Conservation (phyloP, 139 green algal species). For the Tetradesmus lagerheimii region DNA sequence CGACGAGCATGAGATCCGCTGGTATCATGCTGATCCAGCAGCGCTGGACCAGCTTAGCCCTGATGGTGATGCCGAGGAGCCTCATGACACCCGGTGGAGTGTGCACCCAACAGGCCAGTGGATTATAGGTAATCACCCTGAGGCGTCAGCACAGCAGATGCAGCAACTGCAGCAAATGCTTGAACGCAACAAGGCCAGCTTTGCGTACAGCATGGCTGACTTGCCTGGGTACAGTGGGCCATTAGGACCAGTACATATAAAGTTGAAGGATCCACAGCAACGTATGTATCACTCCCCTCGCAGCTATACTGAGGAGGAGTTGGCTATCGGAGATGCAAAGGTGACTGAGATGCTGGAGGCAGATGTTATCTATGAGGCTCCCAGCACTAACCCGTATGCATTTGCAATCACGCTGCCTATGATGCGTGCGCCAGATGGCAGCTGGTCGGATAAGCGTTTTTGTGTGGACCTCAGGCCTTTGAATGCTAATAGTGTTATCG, state of each 20-base stretch:
- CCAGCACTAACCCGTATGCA: background rate
- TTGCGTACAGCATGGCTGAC: conserved; percentile 8
- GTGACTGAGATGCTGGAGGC: conserved; percentile 25
- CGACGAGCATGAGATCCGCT: background rate
- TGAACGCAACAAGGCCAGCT: background rate
- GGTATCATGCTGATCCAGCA: conserved; percentile 24
- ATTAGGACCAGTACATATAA: background rate
- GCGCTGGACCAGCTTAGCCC: conserved; percentile 3
- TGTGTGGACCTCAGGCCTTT: conserved; percentile 39
- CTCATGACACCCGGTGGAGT: background rate
- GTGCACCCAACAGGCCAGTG: background rate
- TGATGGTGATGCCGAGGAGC: background rate
- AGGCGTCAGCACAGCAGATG: background rate
- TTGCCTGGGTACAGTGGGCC: background rate
- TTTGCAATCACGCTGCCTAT: conserved; percentile 20
- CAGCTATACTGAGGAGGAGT: background rate
- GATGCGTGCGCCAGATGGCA: conserved; percentile 42
- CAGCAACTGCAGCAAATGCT: background rate
- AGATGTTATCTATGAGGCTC: background rate
- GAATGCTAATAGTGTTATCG: conserved; percentile 45
- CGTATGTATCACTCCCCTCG: conserved; percentile 15
- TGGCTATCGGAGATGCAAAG: conserved; percentile 26
- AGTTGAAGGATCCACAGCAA: background rate
- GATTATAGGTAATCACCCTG: conserved; percentile 26
- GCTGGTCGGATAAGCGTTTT: conserved; percentile 33